Conservation (phyloP, 179 eudicot genomes). For the Sideroxylon spinosum region DNA sequence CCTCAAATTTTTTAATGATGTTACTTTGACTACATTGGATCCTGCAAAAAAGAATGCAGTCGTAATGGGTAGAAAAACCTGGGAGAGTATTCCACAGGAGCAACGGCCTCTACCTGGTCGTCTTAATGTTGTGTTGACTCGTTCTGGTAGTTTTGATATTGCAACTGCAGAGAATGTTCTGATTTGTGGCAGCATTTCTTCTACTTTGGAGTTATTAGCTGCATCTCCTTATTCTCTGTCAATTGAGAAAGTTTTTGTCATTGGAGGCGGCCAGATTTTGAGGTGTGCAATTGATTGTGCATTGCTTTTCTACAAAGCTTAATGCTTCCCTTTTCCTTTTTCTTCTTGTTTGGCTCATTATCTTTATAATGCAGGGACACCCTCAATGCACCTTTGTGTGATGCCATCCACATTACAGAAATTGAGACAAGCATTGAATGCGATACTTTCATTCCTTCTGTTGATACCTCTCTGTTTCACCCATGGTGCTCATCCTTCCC, state of each 20-base stretch:
- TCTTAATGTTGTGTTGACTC: constrained; percentile 73
- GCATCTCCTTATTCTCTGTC: constrained; percentile 48
- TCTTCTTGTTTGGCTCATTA: background rate
- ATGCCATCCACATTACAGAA: constrained; percentile 81
- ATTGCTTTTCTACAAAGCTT: constrained; percentile 2
- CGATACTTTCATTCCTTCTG: constrained; percentile 74
- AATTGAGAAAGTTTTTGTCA: constrained; percentile 70
- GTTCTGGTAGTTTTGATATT: constrained; percentile 39
- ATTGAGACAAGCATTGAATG: constrained; percentile 62
- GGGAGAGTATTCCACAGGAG: constrained; percentile 78
- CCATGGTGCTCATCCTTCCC: constrained; percentile 83
- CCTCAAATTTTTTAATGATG: constrained; percentile 68
- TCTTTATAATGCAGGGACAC: constrained; percentile 54
- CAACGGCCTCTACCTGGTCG: constrained; percentile 73
- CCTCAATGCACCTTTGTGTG: constrained; percentile 73
- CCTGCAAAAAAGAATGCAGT: constrained; percentile 76
- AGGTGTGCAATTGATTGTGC: constrained; percentile 36
- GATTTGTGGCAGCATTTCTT: constrained; percentile 53
- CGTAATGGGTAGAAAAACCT: constrained; percentile 95
- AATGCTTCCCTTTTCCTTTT: background rate
- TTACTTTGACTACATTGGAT: constrained; percentile 56
- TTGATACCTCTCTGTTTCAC: constrained; percentile 57
- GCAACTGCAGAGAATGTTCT: constrained; percentile 59
- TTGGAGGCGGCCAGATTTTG: constrained; percentile 80
- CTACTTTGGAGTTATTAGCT: constrained; percentile 54